Evolutionary conservation across 306 rosid genomes (phyloP), one percentile per base, ranked within the genome.

Genomic region (Prunus dulcis): DNA sequence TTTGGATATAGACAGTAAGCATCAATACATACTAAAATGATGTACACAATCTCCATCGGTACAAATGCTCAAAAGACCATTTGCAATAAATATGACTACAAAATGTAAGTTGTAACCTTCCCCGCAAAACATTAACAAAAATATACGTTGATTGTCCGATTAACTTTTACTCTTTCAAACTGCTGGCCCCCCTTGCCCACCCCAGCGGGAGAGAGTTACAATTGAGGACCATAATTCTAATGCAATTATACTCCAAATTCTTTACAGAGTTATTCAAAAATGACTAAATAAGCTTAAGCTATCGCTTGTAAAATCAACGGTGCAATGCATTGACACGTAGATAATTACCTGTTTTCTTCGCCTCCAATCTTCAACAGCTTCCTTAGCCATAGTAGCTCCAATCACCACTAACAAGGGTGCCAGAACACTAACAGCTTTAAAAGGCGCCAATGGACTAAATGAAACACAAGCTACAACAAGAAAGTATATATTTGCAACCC

Each of bases 341-440:
- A 70, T 55, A 66, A 69, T 56, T 82, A 91, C 98, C 92, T 93
- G 98, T 55, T 75, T 91, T 88, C 93, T 89, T 81, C 98, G 88
- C 86, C 93, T 87, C 98, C 98, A 93, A 85, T 93, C 98, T 85
- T 93, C 98, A 38, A 93, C 90, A 57, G 87, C 98, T 84, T 93
- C 98, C 86, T 93, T 93, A 56, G 73, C 91, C 93, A 89, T 85
- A 13, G 97, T 91, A 80, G 89, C 96, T 63, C 98, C 98, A 80
- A 91, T 89, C 63, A 93, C 98, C 64, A 83, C 72, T 14, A 87
- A 6, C 87, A 93, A 79, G 0, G 98, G 98, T 15, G 79, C 85
- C 75, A 85, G 88, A 67, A 93, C 82, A 69, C 97, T 91, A 20
- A 83, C 62, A 63, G 97, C 78, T 0, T 91, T 68, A 65, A 76